Evolutionary conservation across 108 stramenopile species (phyloP), one percentile per base, ranked within the genome.

Genomic region (Bacterosira constricta): DNA sequence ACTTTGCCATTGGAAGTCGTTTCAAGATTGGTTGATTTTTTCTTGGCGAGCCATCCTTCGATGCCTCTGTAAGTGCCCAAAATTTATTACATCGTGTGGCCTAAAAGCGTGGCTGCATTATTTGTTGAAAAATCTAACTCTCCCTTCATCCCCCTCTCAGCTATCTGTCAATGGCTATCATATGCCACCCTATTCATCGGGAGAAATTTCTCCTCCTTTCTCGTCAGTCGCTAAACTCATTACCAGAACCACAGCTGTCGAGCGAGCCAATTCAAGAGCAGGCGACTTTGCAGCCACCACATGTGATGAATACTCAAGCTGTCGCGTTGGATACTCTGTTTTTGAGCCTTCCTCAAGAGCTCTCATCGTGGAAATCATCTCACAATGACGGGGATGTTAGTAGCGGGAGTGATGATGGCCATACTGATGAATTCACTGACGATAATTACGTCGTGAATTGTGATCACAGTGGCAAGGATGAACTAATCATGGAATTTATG

Each of bases 41-140:
- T 72, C 37, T 35, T 72, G 47, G 71, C 71, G n/a, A 72, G 71
- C 36, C 71, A 72, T 42, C 62, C 71, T 15, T 39, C 26, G 13
- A 72, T 72, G 71, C 71, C 71, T 52, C 38, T 72, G 71, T 66
- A 32, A 66, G 66, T 66, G 32, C n/a, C n/a, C n/a, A n/a, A n/a
- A n/a, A n/a, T n/a, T n/a, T n/a, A n/a, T n/a, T n/a, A n/a, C n/a
- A n/a, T n/a, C n/a, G n/a, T n/a, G n/a, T n/a, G n/a, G n/a, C n/a
- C n/a, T n/a, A 29, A 5, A 1, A 6, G 32, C 30, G 30, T 11
- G 15, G 18, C 25, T 31, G 4, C 6, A 25, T 55, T 32, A 18
- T 13, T 55, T 45, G n/a, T 29, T 55, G 18, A 23, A 26, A 8
- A 23, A n/a, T 39, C 59, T 30, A 13, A 37, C 36, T 27, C 44